These are phyloP conservation scores for Chalciporus sp. DNA, from an alignment of 1,284 basidiomycete genomes.

Conservation along the genomic window DNA sequence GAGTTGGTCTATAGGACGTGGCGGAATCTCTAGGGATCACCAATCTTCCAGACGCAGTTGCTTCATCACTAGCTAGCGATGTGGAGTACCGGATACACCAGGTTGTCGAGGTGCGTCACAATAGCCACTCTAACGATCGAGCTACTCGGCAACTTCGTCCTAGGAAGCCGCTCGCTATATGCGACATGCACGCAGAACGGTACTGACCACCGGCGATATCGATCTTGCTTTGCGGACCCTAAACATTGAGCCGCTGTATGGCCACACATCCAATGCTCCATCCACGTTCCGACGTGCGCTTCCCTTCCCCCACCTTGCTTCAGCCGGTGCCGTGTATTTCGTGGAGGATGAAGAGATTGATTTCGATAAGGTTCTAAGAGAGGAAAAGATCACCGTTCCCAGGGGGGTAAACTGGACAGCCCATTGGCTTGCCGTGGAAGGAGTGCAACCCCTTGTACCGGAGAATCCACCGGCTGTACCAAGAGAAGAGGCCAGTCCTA, in stretches of 20 bases:
- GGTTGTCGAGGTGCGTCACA: constrained; percentile 73
- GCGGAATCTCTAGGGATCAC: constrained; percentile 87
- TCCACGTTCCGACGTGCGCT: constrained; percentile 75
- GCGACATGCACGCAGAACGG: constrained; percentile 89
- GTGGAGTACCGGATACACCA: constrained; percentile 97
- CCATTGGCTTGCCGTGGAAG: constrained; percentile 98
- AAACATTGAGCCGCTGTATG: constrained; percentile 91
- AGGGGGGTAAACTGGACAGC: constrained; percentile 83
- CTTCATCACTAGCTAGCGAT: constrained; percentile 89
- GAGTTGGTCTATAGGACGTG: constrained; percentile 67
- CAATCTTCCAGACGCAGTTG: constrained; percentile 80
- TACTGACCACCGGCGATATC: constrained; percentile 87
- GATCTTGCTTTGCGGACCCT: constrained; percentile 92
- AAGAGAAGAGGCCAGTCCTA: constrained; percentile 46
- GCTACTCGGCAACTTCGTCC: neutral
- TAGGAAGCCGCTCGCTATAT: constrained; percentile 97
- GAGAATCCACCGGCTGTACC: constrained; percentile 91
- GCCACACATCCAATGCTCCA: constrained; percentile 73
- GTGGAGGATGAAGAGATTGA: constrained; percentile 98
- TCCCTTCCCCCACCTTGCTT: constrained; percentile 61
- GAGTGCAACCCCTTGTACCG: constrained; percentile 94
- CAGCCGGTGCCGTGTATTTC: constrained; percentile 80
- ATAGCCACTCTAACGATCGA: neutral
- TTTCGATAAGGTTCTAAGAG: constrained; percentile 86
- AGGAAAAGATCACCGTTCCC: constrained; percentile 79